These are phyloP conservation scores for Escallonia herrerae DNA, from an alignment of 129 eudicot genomes.

Conservation along the genomic window DNA sequence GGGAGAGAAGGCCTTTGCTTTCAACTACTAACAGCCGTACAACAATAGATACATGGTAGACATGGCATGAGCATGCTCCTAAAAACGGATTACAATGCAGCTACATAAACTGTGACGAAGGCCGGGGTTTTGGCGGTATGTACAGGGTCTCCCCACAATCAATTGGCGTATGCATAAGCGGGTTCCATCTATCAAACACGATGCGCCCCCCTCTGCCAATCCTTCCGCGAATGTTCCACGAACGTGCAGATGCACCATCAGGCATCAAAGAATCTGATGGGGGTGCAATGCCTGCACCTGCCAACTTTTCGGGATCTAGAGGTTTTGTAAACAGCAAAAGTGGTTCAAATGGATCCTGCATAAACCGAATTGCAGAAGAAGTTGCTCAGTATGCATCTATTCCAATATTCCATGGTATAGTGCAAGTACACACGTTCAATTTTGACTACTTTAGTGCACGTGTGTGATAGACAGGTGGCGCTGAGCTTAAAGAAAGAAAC, in stretches of 20 bases:
- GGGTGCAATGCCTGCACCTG: constrained; percentile 74
- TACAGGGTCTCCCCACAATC: constrained; percentile 48
- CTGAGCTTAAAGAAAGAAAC: too few relatives aligned
- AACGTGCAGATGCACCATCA: constrained; percentile 23
- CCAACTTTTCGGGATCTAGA: constrained; percentile 57
- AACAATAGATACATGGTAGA: too few relatives aligned
- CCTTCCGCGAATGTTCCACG: constrained; percentile 50
- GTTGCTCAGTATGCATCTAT: too few relatives aligned
- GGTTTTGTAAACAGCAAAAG: constrained; percentile 80
- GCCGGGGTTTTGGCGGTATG: constrained; percentile 50
- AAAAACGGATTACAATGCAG: too few relatives aligned
- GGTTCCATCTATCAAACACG: constrained; percentile 82
- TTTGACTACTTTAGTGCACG: neutral
- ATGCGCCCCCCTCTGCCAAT: constrained; percentile 93
- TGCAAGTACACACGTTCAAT: neutral
- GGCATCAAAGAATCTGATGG: constrained; percentile 41
- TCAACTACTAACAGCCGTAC: too few relatives aligned
- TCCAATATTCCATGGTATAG: too few relatives aligned
- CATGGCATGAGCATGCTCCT: too few relatives aligned
- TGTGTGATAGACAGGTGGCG: too few relatives aligned
- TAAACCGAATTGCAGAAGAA: neutral
- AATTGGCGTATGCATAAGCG: constrained; percentile 54
- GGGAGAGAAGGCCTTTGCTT: too few relatives aligned
- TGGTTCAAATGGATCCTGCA: constrained; percentile 89
- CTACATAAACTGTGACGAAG: constrained; percentile 8